Evolutionary conservation across 2,329 filamentous ascomycete species (phyloP).

Genomic region (Monilinia polystroma): DNA sequence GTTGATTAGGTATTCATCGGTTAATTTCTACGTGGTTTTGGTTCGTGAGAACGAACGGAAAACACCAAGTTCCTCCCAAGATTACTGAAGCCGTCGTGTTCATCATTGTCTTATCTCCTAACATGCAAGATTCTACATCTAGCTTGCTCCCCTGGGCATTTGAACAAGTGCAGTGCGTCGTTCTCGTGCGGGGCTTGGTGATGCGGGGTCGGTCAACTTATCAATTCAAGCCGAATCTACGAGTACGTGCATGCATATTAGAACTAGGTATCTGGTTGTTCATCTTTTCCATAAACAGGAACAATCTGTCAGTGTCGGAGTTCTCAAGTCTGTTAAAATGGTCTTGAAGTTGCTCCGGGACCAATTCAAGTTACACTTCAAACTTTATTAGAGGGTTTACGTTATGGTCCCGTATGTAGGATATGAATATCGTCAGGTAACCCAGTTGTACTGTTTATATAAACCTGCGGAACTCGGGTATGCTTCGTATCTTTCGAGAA

Average conservation of each 20-base stretch:
- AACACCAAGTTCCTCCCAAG: background rate
- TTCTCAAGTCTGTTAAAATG: background rate
- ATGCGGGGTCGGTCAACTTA: background rate
- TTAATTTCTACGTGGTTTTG: background rate
- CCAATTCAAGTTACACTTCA: background rate
- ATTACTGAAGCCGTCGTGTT: background rate
- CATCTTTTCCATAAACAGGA: background rate
- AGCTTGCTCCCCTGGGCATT: constrained; percentile 6
- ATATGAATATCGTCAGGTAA: background rate
- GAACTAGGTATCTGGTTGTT: background rate
- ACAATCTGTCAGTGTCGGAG: background rate
- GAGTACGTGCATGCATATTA: background rate
- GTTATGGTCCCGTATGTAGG: background rate
- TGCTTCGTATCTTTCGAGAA: background rate
- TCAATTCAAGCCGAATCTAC: constrained; percentile 8
- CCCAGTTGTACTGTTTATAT: background rate
- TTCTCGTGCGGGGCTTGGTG: constrained; percentile 9
- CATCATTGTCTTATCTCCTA: background rate
- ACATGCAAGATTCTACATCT: constrained; percentile 1
- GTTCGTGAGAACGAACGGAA: background rate
- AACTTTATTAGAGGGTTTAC: background rate
- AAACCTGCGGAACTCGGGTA: background rate
- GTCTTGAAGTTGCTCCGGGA: too few relatives aligned
- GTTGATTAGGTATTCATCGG: background rate
- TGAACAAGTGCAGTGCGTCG: background rate